Percentiles rank a stretch among this genome's conserved stretches.
Evolutionary conservation across 768 basidiomycete species (phyloP).

Genomic region (Serendipita sp.): DNA sequence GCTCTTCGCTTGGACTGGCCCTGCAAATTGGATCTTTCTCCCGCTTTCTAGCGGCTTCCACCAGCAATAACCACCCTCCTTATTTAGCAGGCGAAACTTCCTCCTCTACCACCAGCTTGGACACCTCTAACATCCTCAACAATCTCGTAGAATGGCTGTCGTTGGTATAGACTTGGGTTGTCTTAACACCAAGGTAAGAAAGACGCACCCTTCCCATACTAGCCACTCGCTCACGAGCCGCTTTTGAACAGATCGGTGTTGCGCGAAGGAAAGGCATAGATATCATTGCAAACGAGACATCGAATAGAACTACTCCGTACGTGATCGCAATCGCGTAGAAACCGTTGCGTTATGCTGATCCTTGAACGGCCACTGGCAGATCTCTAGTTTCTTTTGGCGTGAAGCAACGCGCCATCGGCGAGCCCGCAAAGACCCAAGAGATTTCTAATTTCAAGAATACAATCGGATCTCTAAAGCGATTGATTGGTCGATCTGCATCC

Average conservation of each 20-base stretch:
- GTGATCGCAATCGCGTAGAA: slow-evolving; percentile 21
- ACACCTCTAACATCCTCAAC: background rate
- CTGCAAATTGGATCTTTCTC: too few species aligned
- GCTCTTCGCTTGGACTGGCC: too few species aligned
- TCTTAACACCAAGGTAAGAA: slow-evolving; percentile 64
- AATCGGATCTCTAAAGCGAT: slow-evolving; percentile 78
- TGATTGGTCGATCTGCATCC: slow-evolving; percentile 63
- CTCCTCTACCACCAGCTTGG: too few species aligned
- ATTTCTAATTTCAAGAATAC: slow-evolving; percentile 98
- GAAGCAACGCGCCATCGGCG: slow-evolving; percentile 82
- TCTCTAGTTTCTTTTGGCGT: slow-evolving; percentile 89
- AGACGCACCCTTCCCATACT: background rate
- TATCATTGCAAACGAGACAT: slow-evolving; percentile 96
- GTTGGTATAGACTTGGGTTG: slow-evolving; percentile 92
- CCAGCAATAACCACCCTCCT: too few species aligned
- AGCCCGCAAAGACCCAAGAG: slow-evolving; percentile 92
- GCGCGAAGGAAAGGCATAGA: slow-evolving; percentile 93
- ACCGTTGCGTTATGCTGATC: slow-evolving; percentile 1
- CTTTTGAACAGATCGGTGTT: slow-evolving; percentile 62
- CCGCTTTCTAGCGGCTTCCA: too few species aligned
- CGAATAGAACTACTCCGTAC: slow-evolving; percentile 90
- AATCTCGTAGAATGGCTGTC: slow-evolving; percentile 50
- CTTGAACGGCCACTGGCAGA: slow-evolving; percentile 25
- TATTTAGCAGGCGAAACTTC: too few species aligned
- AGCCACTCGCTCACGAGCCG: slow-evolving; percentile 7